A percentile compares a stretch with the other conserved stretches of the same genome.
These are phyloP conservation scores for Kalmusia sp. DNA, from an alignment of 2,329 filamentous ascomycete species.

Conservation along the genomic window DNA sequence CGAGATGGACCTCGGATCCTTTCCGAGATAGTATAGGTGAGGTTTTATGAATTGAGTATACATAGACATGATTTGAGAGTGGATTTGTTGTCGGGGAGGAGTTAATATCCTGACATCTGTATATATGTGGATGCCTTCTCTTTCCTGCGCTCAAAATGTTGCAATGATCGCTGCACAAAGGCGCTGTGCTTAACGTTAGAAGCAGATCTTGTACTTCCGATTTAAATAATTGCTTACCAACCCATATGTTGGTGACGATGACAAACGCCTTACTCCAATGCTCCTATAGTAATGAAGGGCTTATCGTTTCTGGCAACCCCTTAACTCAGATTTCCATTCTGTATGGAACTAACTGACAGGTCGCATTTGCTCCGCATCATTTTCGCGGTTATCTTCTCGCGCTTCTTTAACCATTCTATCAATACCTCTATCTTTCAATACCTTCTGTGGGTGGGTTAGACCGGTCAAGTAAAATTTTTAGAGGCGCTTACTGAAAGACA, in stretches of 20 bases:
- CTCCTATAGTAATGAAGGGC: neutral
- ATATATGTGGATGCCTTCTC: no score
- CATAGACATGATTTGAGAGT: no score
- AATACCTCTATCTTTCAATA: conserved; percentile 86
- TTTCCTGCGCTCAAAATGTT: no score
- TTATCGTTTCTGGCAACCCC: conserved; percentile 15
- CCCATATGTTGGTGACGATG: no score
- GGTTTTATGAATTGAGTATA: neutral
- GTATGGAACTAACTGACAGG: conserved; percentile 30
- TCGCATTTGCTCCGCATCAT: conserved; percentile 73
- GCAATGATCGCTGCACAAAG: neutral
- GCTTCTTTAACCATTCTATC: conserved; percentile 93
- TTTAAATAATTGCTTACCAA: neutral
- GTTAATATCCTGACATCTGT: no score
- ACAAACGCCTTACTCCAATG: neutral
- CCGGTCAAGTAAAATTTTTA: neutral
- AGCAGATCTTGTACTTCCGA: neutral
- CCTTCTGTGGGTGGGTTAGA: conserved; percentile 64
- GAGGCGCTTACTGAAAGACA: conserved; percentile 74
- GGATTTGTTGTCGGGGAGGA: no score
- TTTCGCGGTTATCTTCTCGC: conserved; percentile 86
- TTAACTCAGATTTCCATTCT: conserved; percentile 1
- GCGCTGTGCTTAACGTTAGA: neutral
- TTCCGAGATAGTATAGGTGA: neutral
- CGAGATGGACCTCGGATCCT: neutral